Evolutionary conservation across 164 flowering plant species (phyloP), one percentile per base, ranked within the genome.

Genomic region (Warburgia ugandensis): DNA sequence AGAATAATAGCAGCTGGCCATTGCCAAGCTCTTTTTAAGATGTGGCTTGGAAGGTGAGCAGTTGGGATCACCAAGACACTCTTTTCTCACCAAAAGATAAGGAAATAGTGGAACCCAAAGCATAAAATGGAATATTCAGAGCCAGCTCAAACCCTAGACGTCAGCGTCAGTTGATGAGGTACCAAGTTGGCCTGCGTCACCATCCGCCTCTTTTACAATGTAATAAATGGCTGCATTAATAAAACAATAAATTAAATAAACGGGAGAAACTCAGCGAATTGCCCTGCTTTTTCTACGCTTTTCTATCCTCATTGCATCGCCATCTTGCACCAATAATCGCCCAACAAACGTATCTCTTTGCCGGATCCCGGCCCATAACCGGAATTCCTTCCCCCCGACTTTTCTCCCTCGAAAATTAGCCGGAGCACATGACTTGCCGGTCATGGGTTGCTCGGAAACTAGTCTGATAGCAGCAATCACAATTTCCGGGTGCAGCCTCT

Each of bases 401-500:
- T 5, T 11, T 5, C 20, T 6, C n/a, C 7, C 6, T 28, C n/a
- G 11, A 8, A 2, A 17, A 23, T 1, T 41, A 19, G 23, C 45
- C 45, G 21, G 8, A 6, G 8, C 25, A 12, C 23, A 17, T 16
- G 52, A 26, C n/a, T 46, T n/a, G 4, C 31, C 17, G 54, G 54
- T 21, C 29, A 52, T 52, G 45, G 56, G n/a, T 16, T 16, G 35
- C 20, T 29, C 56, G 12, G 36, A 35, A 39, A 28, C 40, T 27
- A 32, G 32, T 3, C 12, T 52, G 8, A 26, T 52, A 14, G 30
- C 56, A 1, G 56, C 33, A 19, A 41, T 52, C 41, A 37, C 54
- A 28, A 21, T 50, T 43, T 50, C 54, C 45, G 56, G 56, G n/a
- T 52, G 56, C 56, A 52, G 56, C 56, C 56, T 52, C 14, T 33